phyloP scores from a whole-genome alignment of 208 protist genomes.

The Phytomonas sp. region DNA sequence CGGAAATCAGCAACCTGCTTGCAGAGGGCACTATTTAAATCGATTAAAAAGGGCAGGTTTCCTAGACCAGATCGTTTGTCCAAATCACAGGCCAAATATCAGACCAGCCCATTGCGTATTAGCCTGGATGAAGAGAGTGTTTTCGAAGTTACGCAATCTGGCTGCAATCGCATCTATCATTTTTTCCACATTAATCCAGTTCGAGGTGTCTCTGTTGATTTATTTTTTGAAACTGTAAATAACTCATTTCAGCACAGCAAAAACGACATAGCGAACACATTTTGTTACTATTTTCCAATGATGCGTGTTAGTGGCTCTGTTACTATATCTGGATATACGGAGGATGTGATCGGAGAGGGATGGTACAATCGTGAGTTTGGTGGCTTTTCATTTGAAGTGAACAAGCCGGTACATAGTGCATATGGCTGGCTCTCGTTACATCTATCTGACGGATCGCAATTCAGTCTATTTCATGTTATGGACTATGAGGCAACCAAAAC shows the following conservation, averaged over 20 bases:
- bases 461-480: slow-evolving; percentile 30
- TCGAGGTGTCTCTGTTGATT: slow-evolving; percentile 19
- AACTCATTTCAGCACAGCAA: slow-evolving; percentile 21
- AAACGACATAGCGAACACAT: slow-evolving; percentile 41
- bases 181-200: slow-evolving; percentile 21
- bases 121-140: slow-evolving; percentile 24
- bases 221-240: slow-evolving; percentile 19
- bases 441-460: slow-evolving; percentile 20
- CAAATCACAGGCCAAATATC: slow-evolving; percentile 15
- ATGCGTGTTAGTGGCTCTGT: slow-evolving; percentile 28
- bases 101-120: slow-evolving; percentile 20
- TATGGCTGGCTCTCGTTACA: slow-evolving; percentile 39
- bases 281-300: slow-evolving; percentile 45
- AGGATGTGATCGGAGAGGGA: slow-evolving; percentile 25
- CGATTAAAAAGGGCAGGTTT: slow-evolving; percentile 23
- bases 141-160: slow-evolving; percentile 13
- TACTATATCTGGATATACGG: slow-evolving; percentile 14
- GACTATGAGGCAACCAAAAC: slow-evolving; percentile 5
- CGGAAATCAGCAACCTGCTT: slow-evolving; percentile 8
- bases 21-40: slow-evolving; percentile 22
- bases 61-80: slow-evolving; percentile 32
- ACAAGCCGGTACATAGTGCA: slow-evolving; percentile 18
- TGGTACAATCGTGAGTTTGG: slow-evolving; percentile 54
- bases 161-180: slow-evolving; percentile 16
- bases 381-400: slow-evolving; percentile 10